Base-by-base conservation (phyloP, 2,329 filamentous ascomycete genomes). In the Paracoccidioides brasiliensis region DNA sequence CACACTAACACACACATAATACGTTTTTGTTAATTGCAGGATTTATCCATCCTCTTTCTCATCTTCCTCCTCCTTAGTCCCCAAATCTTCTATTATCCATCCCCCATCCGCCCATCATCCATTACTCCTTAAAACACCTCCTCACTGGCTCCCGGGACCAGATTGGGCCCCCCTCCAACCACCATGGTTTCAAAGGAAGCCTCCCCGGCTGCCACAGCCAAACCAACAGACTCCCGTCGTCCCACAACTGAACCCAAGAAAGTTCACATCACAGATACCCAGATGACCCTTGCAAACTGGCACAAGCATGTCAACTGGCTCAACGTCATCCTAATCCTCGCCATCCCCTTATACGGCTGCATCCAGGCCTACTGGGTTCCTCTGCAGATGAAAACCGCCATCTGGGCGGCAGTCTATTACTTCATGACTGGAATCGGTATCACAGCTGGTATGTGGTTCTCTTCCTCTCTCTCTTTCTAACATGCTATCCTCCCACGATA, bases 241-340 rank as follows among this genome's bases (percentile, higher is more conserved):
- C 5, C 10, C 22, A 52, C 28, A 4, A 32, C 32, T 41, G 49
- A 52, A 22, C 28, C 79, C 52, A 80, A 84, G 76, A 95, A 94
- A 76, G 80, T 85, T 66, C 89, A 95, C 73, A 93, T 95, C 72
- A 83, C 88, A 61, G 89, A 94, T 61, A 81, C 81, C 60, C 85
- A 86, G 56, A 84, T 94, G 64, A 95, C 88, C 58, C 79, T 78
- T 72, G 76, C 78, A 66, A 95, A 95, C 77, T 93, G 88, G 87
- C 84, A 90, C 75, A 85, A 90, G 75, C 90, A 95, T 69, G 80
- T 95, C 77, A 90, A 95, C 79, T 95, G 90, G 89, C 79, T 95
- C 62, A 95, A 95, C 72, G 84, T 88, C 60, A 80, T 78, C 59
- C 80, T 95, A 69, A 91, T 95, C 69, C 72, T 94, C 61, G 78